Conservation (phyloP, 331 rosid genomes). For the Malus hybrid region DNA sequence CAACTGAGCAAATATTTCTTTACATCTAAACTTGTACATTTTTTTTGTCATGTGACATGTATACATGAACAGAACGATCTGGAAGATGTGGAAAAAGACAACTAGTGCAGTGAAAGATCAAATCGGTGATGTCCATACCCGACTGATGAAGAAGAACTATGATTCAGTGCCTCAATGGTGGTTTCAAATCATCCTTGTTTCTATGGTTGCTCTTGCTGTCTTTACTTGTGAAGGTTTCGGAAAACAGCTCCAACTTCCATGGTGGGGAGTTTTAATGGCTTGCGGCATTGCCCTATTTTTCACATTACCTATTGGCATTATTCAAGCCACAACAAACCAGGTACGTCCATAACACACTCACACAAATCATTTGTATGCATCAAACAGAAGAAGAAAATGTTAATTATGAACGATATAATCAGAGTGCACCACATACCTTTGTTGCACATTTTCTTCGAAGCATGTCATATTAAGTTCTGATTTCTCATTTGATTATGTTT, state of each 20-base stretch:
- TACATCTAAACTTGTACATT: background rate
- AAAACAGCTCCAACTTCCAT: constrained; percentile 73
- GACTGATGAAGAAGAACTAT: constrained; percentile 75
- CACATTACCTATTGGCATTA: constrained; percentile 77
- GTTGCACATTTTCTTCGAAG: background rate
- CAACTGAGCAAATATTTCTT: background rate
- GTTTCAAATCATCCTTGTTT: constrained; percentile 38
- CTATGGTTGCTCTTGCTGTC: constrained; percentile 38
- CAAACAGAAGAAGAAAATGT: no score
- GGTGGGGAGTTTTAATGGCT: constrained; percentile 79
- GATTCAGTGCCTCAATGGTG: constrained; percentile 79
- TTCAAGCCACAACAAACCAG: constrained; percentile 79
- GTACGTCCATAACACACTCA: constrained; percentile 25
- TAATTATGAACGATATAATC: background rate
- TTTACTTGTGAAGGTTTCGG: constrained; percentile 60
- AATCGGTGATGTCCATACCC: constrained; percentile 58
- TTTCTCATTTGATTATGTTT: background rate
- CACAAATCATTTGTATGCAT: background rate
- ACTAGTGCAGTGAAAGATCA: constrained; percentile 12
- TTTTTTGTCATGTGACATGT: background rate
- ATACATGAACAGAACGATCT: constrained; percentile 17
- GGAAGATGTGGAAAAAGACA: constrained; percentile 45
- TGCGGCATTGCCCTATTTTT: constrained; percentile 46
- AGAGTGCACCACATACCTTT: background rate
- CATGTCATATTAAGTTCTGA: background rate